phyloP scores from a whole-genome alignment of 306 rosid species.

The Amphicarpaea edgeworthii region DNA sequence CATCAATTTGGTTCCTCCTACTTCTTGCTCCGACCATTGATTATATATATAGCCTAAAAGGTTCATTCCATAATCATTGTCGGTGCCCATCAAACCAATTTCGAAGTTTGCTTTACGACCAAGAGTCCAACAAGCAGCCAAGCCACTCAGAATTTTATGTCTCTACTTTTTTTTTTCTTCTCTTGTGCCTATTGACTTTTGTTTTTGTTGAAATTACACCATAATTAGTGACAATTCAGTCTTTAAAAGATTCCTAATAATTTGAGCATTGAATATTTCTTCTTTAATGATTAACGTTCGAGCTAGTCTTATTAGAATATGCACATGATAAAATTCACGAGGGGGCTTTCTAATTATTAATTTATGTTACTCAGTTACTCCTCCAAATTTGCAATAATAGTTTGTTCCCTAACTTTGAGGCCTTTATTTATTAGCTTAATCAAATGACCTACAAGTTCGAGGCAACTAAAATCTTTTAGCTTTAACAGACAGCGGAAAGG shows the following conservation, averaged over 20 bases:
- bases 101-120: slow-evolving; percentile 30
- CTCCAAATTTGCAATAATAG: neutral
- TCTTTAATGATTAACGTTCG: neutral
- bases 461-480: slow-evolving; percentile 24
- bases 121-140: slow-evolving; percentile 25
- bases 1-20: slow-evolving; percentile 12
- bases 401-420: slow-evolving; percentile 37
- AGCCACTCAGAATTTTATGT: neutral
- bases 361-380: neutral
- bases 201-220: slow-evolving; percentile 3
- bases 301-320: neutral
- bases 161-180: neutral
- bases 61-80: slow-evolving; percentile 27
- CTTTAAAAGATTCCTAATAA: neutral
- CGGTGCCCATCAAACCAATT: slow-evolving; percentile 26
- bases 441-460: slow-evolving; percentile 22
- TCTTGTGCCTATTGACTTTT: neutral
- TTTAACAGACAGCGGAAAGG: slow-evolving; percentile 47
- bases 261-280: neutral
- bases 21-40: slow-evolving; percentile 20
- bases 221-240: neutral
- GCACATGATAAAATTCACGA: neutral
- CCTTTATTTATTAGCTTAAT: neutral
- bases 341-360: neutral
- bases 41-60: slow-evolving; percentile 3